Conservation (phyloP, 2,329 filamentous ascomycete genomes). For the Neobulgaria alba region DNA sequence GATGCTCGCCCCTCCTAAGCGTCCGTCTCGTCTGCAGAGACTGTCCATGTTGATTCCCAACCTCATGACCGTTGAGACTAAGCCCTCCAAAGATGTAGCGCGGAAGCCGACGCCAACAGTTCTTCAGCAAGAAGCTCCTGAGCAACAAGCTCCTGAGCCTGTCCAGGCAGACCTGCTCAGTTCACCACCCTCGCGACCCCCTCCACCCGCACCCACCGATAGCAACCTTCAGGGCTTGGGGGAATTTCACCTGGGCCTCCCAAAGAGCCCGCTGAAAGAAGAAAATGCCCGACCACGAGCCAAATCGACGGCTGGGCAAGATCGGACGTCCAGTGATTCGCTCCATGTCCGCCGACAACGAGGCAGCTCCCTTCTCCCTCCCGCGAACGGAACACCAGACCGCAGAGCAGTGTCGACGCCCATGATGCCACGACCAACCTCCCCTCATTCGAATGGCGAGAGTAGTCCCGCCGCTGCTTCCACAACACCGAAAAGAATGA, state of each 20-base stretch:
- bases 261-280: not conserved
- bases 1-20: not conserved
- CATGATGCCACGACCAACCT: constrained; percentile 3
- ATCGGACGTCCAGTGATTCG: not conserved
- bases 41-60: constrained; percentile 12
- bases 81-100: constrained; percentile 12
- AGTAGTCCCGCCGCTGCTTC: not conserved
- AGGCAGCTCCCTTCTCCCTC: constrained; percentile 4
- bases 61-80: constrained; percentile 11
- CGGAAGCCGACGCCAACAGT: not conserved
- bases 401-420: constrained; percentile 12
- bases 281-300: constrained; percentile 1
- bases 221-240: not conserved
- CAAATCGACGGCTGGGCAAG: not conserved
- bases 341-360: not conserved
- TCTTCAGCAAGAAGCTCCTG: too few relatives aligned
- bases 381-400: not conserved
- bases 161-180: not conserved
- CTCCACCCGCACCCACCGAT: not conserved
- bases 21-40: constrained; percentile 8
- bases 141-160: not conserved
- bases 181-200: not conserved
- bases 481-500: constrained; percentile 10
- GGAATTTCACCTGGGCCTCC: not conserved
- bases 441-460: constrained; percentile 9